Conservation (phyloP, 1,284 basidiomycete species). For the Rhodofomes roseus region DNA sequence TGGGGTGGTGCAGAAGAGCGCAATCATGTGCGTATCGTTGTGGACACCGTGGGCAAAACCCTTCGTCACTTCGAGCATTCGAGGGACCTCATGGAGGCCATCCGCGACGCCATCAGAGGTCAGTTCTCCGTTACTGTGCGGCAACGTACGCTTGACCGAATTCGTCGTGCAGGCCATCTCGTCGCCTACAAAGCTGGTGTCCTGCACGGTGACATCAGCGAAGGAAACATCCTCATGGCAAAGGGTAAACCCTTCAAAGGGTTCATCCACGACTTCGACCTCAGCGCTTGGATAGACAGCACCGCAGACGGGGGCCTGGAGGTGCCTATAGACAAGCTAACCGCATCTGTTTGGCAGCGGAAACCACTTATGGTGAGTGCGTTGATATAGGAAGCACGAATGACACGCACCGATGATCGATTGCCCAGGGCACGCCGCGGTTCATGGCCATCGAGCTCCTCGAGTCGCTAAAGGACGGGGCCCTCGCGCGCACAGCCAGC, state of each 20-base stretch:
- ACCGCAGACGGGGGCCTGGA: neutral
- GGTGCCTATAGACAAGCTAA: neutral
- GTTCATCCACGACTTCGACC: constrained; percentile 15
- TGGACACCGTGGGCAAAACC: constrained; percentile 10
- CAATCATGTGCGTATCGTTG: constrained; percentile 12
- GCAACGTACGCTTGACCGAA: neutral
- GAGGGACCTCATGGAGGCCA: constrained; percentile 10
- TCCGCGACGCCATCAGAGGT: constrained; percentile 14
- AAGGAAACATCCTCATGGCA: constrained; percentile 12
- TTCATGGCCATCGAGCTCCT: constrained; percentile 9
- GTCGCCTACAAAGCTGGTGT: constrained; percentile 1
- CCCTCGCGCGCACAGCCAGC: neutral
- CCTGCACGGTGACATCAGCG: constrained; percentile 13
- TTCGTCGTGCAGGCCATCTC: constrained; percentile 1
- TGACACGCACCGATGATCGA: neutral
- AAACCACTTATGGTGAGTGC: constrained; percentile 7
- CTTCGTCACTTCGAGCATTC: constrained; percentile 9
- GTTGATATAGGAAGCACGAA: neutral
- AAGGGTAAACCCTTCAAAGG: neutral
- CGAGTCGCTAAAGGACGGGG: neutral
- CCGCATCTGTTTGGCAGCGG: neutral
- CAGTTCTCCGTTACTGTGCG: neutral
- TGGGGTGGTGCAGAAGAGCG: constrained; percentile 4
- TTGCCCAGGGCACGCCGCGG: constrained; percentile 9
- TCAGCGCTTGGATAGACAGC: constrained; percentile 1